Percentiles rank a stretch among this genome's conserved stretches.
These are phyloP conservation scores for Tolypocladium nubicola DNA, from an alignment of 2,329 filamentous ascomycete genomes.

Conservation along the genomic window DNA sequence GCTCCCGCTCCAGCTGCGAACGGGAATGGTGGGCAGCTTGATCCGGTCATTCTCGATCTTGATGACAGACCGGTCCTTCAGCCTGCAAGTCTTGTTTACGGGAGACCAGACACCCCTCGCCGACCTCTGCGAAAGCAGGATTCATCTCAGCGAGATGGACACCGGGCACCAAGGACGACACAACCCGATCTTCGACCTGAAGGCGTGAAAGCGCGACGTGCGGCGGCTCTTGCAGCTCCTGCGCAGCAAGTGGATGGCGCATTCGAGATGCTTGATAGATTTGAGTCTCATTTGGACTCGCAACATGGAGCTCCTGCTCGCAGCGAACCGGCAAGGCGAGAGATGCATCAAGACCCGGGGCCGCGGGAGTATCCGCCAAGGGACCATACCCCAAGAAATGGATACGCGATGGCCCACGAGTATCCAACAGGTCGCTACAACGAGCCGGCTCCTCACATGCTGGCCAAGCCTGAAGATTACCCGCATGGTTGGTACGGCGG, in stretches of 20 bases:
- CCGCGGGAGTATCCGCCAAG: not conserved
- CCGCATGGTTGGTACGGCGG: not conserved
- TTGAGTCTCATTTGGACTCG: not conserved
- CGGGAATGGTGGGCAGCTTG: not conserved
- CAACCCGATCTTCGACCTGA: not conserved
- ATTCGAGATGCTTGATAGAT: not conserved
- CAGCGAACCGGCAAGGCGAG: not conserved
- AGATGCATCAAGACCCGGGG: not conserved
- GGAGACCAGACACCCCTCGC: conserved; percentile 9
- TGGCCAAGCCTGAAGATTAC: not conserved
- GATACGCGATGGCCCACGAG: not conserved
- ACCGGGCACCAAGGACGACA: no score
- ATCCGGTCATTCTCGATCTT: not conserved
- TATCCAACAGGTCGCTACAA: not conserved
- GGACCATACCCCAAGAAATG: not conserved
- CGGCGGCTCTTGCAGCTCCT: no score
- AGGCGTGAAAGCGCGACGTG: not conserved
- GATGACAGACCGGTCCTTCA: conserved; percentile 11
- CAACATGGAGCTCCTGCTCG: not conserved
- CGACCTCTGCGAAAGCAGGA: not conserved
- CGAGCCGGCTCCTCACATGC: not conserved
- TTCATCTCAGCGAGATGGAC: not conserved
- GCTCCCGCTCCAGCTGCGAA: not conserved
- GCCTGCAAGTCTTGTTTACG: conserved; percentile 19
- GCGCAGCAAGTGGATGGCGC: not conserved